These are phyloP conservation scores for Aspergillus sp. DNA, from an alignment of 2,329 filamentous ascomycete genomes.

Conservation along the genomic window DNA sequence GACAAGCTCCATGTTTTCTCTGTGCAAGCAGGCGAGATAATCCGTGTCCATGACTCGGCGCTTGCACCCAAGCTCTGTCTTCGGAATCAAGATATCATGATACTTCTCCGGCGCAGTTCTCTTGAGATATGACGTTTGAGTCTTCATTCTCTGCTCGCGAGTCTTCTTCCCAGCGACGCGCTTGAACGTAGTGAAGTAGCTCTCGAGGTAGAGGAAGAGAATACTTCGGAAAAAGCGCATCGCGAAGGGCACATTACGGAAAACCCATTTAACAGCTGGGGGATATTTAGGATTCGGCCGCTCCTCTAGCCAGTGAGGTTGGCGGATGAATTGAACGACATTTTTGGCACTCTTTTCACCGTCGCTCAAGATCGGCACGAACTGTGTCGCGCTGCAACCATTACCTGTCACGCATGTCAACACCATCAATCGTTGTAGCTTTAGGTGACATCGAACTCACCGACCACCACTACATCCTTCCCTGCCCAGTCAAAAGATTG, in stretches of 20 bases:
- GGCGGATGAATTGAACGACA: slow-evolving; percentile 51
- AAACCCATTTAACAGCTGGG: slow-evolving; percentile 41
- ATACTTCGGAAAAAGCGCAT: slow-evolving; percentile 47
- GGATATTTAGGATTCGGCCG: slow-evolving; percentile 46
- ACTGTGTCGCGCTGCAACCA: slow-evolving; percentile 51
- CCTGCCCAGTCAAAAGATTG: slow-evolving; percentile 37
- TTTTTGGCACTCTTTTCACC: slow-evolving; percentile 36
- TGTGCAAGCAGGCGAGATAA: slow-evolving; percentile 46
- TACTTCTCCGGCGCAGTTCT: slow-evolving; percentile 45
- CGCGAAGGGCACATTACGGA: slow-evolving; percentile 47
- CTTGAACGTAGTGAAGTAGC: slow-evolving; percentile 45
- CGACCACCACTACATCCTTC: slow-evolving; percentile 42
- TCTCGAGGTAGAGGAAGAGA: slow-evolving; percentile 47
- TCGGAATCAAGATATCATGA: slow-evolving; percentile 45
- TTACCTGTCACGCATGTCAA: slow-evolving; percentile 34
- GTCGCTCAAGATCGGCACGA: slow-evolving; percentile 46
- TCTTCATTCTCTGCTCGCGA: slow-evolving; percentile 36
- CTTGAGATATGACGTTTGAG: slow-evolving; percentile 46
- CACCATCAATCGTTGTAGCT: background rate
- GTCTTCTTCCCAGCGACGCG: slow-evolving; percentile 25
- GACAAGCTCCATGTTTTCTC: slow-evolving; percentile 44
- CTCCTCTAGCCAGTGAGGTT: slow-evolving; percentile 52
- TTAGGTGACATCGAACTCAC: slow-evolving; percentile 21
- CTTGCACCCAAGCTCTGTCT: slow-evolving; percentile 50
- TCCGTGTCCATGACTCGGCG: slow-evolving; percentile 50